Evolutionary conservation across 495 filamentous ascomycete genomes (phyloP).

Genomic region (Talaromyces proteolyticus): DNA sequence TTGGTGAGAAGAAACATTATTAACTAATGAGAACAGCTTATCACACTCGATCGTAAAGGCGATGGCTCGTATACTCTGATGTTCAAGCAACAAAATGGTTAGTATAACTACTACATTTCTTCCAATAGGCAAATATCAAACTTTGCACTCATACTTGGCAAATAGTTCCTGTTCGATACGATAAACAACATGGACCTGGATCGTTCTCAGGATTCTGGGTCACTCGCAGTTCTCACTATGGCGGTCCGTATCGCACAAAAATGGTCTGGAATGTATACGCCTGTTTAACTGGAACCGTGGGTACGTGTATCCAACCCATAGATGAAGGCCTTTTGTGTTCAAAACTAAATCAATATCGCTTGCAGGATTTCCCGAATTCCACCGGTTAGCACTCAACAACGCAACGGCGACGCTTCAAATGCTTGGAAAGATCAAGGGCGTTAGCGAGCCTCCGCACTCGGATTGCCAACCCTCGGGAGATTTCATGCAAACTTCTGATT

Average conservation of each 20-base stretch:
- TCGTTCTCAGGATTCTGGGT: conserved; percentile 1
- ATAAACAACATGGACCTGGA: not conserved
- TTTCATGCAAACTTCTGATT: not conserved
- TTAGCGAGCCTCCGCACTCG: not conserved
- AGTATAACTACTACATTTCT: not conserved
- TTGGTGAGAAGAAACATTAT: not conserved
- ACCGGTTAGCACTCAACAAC: not conserved
- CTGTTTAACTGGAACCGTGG: not conserved
- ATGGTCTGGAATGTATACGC: not conserved
- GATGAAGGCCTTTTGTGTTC: not conserved
- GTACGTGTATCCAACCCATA: not conserved
- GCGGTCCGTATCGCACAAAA: not conserved
- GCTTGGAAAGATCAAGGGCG: not conserved
- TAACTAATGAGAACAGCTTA: not conserved
- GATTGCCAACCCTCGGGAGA: not conserved
- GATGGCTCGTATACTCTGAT: not conserved
- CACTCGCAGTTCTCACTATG: not conserved
- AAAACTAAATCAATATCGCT: not conserved
- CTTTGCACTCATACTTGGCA: not conserved
- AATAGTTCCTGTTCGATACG: not conserved
- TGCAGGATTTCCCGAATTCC: not conserved
- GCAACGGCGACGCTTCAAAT: conserved; percentile 1
- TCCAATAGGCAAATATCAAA: not conserved
- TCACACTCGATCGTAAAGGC: conserved; percentile 1
- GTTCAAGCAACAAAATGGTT: not conserved